phyloP scores from a whole-genome alignment of 1,284 basidiomycete species.

The Ustanciosporium gigantosporum region DNA sequence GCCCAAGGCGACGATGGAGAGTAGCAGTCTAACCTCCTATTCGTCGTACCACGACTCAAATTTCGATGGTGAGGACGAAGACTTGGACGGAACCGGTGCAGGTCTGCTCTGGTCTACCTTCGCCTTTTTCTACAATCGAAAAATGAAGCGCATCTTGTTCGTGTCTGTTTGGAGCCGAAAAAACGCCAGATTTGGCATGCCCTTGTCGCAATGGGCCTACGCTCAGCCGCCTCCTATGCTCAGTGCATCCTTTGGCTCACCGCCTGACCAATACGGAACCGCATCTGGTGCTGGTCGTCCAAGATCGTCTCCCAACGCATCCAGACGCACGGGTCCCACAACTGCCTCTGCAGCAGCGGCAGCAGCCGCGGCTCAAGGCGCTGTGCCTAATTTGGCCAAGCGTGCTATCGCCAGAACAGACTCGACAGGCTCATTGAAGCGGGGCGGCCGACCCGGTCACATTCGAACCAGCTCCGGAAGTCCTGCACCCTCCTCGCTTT shows the following conservation, averaged over 20 bases:
- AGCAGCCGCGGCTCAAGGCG: not conserved
- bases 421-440: slow-evolving; percentile 30
- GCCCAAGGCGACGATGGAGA: slow-evolving; percentile 15
- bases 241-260: slow-evolving; percentile 27
- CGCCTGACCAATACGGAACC: slow-evolving; percentile 9
- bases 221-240: slow-evolving; percentile 26
- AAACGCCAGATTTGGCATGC: slow-evolving; percentile 58
- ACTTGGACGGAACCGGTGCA: slow-evolving; percentile 66
- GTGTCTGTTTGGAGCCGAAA: slow-evolving; percentile 90
- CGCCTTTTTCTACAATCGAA: slow-evolving; percentile 95
- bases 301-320: slow-evolving; percentile 8
- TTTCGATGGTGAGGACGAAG: slow-evolving; percentile 66
- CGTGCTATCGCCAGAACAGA: slow-evolving; percentile 41
- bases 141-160: slow-evolving; percentile 86
- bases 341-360: slow-evolving; percentile 12
- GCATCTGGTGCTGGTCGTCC: slow-evolving; percentile 7
- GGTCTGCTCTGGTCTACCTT: slow-evolving; percentile 93
- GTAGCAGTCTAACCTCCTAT: slow-evolving; percentile 20
- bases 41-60: slow-evolving; percentile 21
- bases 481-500: slow-evolving; percentile 54
- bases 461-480: slow-evolving; percentile 39
- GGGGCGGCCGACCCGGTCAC: slow-evolving; percentile 17
- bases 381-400: slow-evolving; percentile 39
- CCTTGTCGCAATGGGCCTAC: slow-evolving; percentile 27
- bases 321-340: slow-evolving; percentile 10